These are phyloP conservation scores for Dinochytrium kinnereticum DNA, from an alignment of 371 early-diverging fungal genomes.

Conservation along the genomic window DNA sequence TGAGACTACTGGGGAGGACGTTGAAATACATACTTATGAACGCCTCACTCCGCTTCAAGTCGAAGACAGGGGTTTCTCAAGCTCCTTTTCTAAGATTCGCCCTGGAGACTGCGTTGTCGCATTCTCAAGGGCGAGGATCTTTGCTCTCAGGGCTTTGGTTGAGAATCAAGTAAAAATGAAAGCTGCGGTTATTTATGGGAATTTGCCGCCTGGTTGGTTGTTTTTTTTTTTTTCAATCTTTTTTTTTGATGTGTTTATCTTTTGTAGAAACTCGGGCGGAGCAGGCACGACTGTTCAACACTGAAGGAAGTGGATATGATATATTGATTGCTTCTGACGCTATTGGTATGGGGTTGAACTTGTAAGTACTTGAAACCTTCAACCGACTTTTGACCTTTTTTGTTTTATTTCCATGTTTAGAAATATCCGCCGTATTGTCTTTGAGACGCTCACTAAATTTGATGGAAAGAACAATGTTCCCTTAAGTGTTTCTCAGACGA, in stretches of 20 bases:
- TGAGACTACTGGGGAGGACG: slow-evolving; percentile 73
- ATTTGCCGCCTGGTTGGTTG: slow-evolving; percentile 78
- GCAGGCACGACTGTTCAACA: slow-evolving; percentile 92
- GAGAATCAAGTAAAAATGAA: slow-evolving; percentile 74
- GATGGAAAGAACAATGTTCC: slow-evolving; percentile 64
- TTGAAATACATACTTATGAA: slow-evolving; percentile 75
- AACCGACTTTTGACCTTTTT: slow-evolving; percentile 5
- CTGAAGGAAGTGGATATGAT: slow-evolving; percentile 75
- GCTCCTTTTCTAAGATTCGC: slow-evolving; percentile 62
- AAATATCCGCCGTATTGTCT: slow-evolving; percentile 87
- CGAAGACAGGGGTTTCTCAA: slow-evolving; percentile 55
- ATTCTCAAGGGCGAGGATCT: slow-evolving; percentile 84
- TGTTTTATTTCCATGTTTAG: slow-evolving; percentile 39
- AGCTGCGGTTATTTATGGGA: slow-evolving; percentile 94
- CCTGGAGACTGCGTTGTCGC: slow-evolving; percentile 90
- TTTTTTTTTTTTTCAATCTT: slow-evolving; percentile 14
- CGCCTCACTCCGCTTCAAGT: slow-evolving; percentile 77
- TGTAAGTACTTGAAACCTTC: slow-evolving; percentile 54
- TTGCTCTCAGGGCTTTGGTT: slow-evolving; percentile 73
- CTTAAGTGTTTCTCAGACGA: slow-evolving; percentile 77
- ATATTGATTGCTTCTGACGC: slow-evolving; percentile 96
- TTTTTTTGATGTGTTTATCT: slow-evolving; percentile 1
- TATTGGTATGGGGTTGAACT: slow-evolving; percentile 95
- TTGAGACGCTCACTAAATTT: slow-evolving; percentile 76
- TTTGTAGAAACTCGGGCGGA: slow-evolving; percentile 78